Conservation (phyloP, 139 green algal species). For the Volvox africanus region DNA sequence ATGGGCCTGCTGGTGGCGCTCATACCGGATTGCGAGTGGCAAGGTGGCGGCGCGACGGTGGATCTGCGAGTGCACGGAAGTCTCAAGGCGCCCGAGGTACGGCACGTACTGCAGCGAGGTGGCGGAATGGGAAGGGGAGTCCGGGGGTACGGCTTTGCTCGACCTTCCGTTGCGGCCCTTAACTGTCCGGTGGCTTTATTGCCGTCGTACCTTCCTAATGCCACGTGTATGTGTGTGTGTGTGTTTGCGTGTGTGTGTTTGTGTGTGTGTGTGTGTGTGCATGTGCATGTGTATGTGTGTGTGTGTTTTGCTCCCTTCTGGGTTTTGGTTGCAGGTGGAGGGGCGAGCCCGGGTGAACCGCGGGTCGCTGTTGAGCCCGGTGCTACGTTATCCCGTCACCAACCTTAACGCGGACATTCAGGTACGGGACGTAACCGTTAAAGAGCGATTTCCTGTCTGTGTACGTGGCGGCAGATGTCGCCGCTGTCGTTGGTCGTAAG, state of each 20-base stretch:
- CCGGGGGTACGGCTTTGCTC: constrained; percentile 1
- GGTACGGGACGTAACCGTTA: constrained; percentile 14
- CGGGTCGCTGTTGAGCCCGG: constrained; percentile 34
- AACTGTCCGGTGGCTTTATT: no score
- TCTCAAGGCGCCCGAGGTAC: constrained; percentile 50
- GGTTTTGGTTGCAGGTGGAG: constrained; percentile 41
- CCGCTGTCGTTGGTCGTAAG: no score
- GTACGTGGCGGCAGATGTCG: no score
- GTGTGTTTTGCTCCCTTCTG: background rate
- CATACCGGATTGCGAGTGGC: constrained; percentile 80
- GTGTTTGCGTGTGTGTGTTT: no score
- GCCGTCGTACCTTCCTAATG: no score
- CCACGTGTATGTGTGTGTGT: no score
- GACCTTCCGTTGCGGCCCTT: no score
- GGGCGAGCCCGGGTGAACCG: constrained; percentile 59
- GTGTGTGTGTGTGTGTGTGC: no score
- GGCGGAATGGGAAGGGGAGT: constrained; percentile 58
- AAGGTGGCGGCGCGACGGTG: constrained; percentile 78
- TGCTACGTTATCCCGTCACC: constrained; percentile 52
- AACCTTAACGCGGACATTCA: constrained; percentile 48
- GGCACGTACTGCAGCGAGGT: constrained; percentile 10
- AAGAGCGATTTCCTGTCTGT: no score
- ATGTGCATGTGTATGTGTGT: no score
- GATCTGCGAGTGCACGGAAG: constrained; percentile 65
- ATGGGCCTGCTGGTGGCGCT: constrained; percentile 86